phyloP scores from a whole-genome alignment of 495 filamentous ascomycete species.

The Penicillium coprophilum region DNA sequence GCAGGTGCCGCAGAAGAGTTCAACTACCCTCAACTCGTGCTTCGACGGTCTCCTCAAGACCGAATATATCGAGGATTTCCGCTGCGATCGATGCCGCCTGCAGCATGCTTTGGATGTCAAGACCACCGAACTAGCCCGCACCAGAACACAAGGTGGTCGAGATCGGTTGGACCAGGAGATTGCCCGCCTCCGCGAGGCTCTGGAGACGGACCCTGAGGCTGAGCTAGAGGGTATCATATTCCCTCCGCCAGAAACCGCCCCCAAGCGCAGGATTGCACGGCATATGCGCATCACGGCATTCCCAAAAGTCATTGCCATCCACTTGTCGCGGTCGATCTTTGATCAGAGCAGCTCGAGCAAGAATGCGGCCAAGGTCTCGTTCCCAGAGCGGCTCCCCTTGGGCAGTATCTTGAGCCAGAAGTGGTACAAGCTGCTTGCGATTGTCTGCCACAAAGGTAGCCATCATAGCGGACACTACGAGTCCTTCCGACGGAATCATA shows the following conservation, averaged over 20 bases:
- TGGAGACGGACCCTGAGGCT: conserved; percentile 76
- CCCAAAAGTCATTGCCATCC: conserved; percentile 85
- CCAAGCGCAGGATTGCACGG: conserved; percentile 79
- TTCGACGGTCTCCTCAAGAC: conserved; percentile 93
- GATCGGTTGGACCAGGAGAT: conserved; percentile 57
- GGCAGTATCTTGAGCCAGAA: conserved; percentile 75
- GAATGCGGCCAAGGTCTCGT: conserved; percentile 89
- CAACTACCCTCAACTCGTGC: conserved; percentile 67
- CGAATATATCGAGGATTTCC: conserved; percentile 95
- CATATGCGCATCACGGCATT: conserved; percentile 83
- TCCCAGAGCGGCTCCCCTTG: conserved; percentile 79
- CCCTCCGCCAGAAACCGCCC: conserved; percentile 70
- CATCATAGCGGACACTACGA: conserved; percentile 98
- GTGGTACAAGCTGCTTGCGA: conserved; percentile 80
- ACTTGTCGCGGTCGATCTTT: conserved; percentile 90
- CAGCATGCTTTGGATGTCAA: conserved; percentile 64
- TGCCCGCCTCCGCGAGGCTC: conserved; percentile 54
- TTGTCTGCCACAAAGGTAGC: conserved; percentile 92
- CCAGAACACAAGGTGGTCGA: conserved; percentile 47
- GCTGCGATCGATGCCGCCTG: conserved; percentile 89
- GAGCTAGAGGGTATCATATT: conserved; percentile 68
- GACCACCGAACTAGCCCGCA: conserved; percentile 48
- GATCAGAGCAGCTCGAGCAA: conserved; percentile 79
- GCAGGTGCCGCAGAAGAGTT: conserved; percentile 78
- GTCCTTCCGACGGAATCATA: conserved; percentile 85